Conservation (phyloP, 257 asterid genomes). For the Schizonepeta tenuifolia region DNA sequence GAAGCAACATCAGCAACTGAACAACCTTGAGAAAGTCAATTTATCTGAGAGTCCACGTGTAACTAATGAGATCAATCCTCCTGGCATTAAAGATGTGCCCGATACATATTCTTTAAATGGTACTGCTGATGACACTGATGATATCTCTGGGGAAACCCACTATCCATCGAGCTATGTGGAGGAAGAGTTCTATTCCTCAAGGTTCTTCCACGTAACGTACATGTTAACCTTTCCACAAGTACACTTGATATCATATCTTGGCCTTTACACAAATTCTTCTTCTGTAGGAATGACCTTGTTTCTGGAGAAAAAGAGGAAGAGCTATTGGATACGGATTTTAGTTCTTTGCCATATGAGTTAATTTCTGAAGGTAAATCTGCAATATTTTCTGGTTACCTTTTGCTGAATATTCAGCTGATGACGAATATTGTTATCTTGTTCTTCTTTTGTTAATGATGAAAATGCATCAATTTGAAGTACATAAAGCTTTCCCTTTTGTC, state of each 20-base stretch:
- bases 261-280: slow-evolving; percentile 36
- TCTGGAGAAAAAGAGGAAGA: slow-evolving; percentile 51
- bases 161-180: slow-evolving; percentile 36
- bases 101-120: slow-evolving; percentile 37
- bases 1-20: slow-evolving; percentile 56
- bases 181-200: slow-evolving; percentile 47
- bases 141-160: slow-evolving; percentile 38
- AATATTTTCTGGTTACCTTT: slow-evolving; percentile 16
- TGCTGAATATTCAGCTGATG: slow-evolving; percentile 28
- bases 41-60: slow-evolving; percentile 34
- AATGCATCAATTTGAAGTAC: neutral
- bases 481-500: slow-evolving; percentile 12
- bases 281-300: slow-evolving; percentile 38
- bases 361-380: slow-evolving; percentile 60
- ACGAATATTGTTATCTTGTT: slow-evolving; percentile 14
- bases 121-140: slow-evolving; percentile 43
- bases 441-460: slow-evolving; percentile 20
- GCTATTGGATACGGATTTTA: slow-evolving; percentile 37
- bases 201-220: slow-evolving; percentile 54
- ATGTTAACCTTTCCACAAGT: slow-evolving; percentile 24
- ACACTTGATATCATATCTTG: slow-evolving; percentile 22
- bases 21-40: slow-evolving; percentile 39
- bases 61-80: slow-evolving; percentile 41
- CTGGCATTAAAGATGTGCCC: slow-evolving; percentile 38
- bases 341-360: slow-evolving; percentile 39